phyloP scores from a whole-genome alignment of 345 rosid genomes.

The Jatropha curcas region DNA sequence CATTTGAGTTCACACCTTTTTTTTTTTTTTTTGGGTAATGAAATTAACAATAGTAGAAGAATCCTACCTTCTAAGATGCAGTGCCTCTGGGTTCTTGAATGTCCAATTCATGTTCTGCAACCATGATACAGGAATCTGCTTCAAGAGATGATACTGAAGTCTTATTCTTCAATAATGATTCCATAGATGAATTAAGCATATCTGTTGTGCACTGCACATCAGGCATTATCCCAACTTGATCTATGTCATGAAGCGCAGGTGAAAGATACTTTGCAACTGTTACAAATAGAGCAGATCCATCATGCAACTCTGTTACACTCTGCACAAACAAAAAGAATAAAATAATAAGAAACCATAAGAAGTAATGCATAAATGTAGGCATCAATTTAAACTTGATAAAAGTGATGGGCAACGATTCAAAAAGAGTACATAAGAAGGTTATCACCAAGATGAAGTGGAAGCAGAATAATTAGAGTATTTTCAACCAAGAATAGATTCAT shows the following conservation, averaged over 20 bases:
- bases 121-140: conserved; percentile 86
- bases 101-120: conserved; percentile 85
- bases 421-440: neutral
- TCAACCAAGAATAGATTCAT: neutral
- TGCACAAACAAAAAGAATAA: conserved; percentile 21
- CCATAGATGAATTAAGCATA: conserved; percentile 56
- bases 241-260: conserved; percentile 84
- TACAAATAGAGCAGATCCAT: conserved; percentile 87
- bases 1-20: no score
- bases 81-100: conserved; percentile 55
- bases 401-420: neutral
- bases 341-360: neutral
- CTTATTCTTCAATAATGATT: conserved; percentile 39
- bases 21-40: neutral
- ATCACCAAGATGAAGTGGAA: neutral
- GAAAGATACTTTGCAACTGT: conserved; percentile 91
- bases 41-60: neutral
- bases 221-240: conserved; percentile 75
- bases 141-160: conserved; percentile 62
- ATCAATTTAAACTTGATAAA: conserved; percentile 9
- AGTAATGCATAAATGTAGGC: neutral
- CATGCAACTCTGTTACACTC: conserved; percentile 85
- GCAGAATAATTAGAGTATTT: neutral
- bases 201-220: conserved; percentile 86
- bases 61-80: conserved; percentile 51